Percentiles rank a stretch among this genome's conserved stretches.
phyloP scores from a whole-genome alignment of 257 asterid species.

The Cordia subcordata region DNA sequence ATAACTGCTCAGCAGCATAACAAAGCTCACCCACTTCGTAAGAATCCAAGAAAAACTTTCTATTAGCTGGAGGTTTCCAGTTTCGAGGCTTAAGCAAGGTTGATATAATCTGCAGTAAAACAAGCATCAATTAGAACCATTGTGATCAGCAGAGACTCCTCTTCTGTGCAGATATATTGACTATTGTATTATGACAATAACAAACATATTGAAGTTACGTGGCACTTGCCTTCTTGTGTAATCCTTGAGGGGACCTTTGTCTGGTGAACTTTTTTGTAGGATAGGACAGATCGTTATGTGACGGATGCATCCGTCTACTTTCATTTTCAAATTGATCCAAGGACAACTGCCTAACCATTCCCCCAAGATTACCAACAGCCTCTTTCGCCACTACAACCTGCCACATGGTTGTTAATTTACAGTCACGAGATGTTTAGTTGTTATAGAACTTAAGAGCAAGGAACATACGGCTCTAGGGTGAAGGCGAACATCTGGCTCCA shows the following conservation, averaged over 20 bases:
- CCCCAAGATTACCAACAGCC: constrained; percentile 89
- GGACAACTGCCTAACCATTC: constrained; percentile 95
- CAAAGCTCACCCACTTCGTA: constrained; percentile 98
- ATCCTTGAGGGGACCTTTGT: constrained; percentile 94
- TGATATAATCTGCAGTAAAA: constrained; percentile 68
- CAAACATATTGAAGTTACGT: constrained; percentile 6
- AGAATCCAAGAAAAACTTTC: constrained; percentile 93
- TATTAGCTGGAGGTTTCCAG: constrained; percentile 89
- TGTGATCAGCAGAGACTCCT: constrained; percentile 6
- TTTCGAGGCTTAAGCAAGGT: constrained; percentile 88
- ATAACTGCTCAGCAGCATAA: constrained; percentile 96
- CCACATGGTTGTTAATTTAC: constrained; percentile 17
- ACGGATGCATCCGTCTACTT: constrained; percentile 86
- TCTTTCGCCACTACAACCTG: constrained; percentile 99
- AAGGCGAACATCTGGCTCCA: constrained; percentile 86
- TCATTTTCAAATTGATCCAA: constrained; percentile 98
- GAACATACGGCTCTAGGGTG: constrained; percentile 89
- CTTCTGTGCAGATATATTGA: neutral
- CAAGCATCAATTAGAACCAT: neutral
- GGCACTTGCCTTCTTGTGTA: constrained; percentile 87
- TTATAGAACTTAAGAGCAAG: neutral
- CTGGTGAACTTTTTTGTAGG: constrained; percentile 76
- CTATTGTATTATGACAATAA: neutral
- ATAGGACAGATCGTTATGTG: constrained; percentile 67
- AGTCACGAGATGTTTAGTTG: neutral